A percentile compares a stretch with the other conserved stretches of the same genome.
These are phyloP conservation scores for Adansonia madagascariensis DNA, from an alignment of 441 rosid species.

Conservation along the genomic window DNA sequence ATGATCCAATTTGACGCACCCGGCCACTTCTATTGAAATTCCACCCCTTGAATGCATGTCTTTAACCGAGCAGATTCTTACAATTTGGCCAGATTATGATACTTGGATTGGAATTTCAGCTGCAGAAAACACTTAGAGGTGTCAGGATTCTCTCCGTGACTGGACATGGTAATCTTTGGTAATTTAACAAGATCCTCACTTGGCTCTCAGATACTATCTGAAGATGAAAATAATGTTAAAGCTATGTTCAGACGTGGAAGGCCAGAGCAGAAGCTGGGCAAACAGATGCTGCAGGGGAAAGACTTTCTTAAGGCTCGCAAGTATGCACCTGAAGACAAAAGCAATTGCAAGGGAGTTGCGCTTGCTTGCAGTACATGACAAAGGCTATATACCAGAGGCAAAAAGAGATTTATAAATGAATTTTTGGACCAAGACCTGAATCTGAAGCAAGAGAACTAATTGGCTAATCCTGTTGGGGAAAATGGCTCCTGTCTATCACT, in stretches of 20 bases:
- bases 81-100: background rate
- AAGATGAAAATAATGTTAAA: constrained; percentile 87
- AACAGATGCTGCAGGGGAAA: constrained; percentile 78
- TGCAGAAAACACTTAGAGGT: background rate
- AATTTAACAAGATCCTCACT: constrained; percentile 14
- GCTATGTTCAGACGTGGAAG: constrained; percentile 90
- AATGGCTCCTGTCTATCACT: constrained; percentile 55
- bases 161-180: background rate
- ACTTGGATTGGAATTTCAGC: no score
- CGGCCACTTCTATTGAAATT: background rate
- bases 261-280: constrained; percentile 92
- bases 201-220: constrained; percentile 64
- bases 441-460: constrained; percentile 42
- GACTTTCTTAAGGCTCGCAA: constrained; percentile 86
- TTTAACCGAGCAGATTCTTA: background rate
- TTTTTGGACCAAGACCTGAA: constrained; percentile 70
- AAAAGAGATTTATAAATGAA: constrained; percentile 84
- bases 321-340: constrained; percentile 75
- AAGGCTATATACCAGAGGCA: constrained; percentile 76
- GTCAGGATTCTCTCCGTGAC: background rate
- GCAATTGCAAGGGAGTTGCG: constrained; percentile 77
- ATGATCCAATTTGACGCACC: background rate
- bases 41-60: background rate
- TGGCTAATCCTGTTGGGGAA: constrained; percentile 65
- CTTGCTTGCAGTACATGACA: constrained; percentile 81